Conservation (phyloP, 305 asterid species). For the Lippia alba region DNA sequence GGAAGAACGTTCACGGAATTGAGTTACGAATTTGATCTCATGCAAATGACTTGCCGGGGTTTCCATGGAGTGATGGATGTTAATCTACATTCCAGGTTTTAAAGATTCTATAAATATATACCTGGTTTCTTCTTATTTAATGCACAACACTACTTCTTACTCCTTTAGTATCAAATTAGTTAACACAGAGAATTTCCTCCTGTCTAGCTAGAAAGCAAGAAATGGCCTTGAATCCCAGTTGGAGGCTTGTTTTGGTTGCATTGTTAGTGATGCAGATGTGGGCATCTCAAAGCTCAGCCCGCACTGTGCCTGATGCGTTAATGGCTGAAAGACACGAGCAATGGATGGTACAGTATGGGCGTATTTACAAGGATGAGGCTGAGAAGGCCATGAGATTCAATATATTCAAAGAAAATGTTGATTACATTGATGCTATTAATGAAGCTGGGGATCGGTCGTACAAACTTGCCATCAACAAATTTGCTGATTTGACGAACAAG, state of each 20-base stretch:
- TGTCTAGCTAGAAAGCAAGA: background rate
- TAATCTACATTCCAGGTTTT: background rate
- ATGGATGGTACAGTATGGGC: slow-evolving; percentile 47
- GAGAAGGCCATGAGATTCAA: slow-evolving; percentile 41
- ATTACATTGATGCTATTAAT: slow-evolving; percentile 45
- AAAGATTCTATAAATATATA: slow-evolving; percentile 28
- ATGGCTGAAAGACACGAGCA: slow-evolving; percentile 38
- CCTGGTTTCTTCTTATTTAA: background rate
- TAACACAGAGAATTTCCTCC: background rate
- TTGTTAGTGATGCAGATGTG: slow-evolving; percentile 25
- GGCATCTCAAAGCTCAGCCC: slow-evolving; percentile 32
- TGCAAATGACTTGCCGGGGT: slow-evolving; percentile 27
- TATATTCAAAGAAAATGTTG: slow-evolving; percentile 44
- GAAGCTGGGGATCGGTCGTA: slow-evolving; percentile 35
- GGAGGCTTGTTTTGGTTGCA: slow-evolving; percentile 31
- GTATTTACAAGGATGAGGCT: slow-evolving; percentile 43
- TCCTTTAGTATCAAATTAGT: background rate
- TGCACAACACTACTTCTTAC: background rate
- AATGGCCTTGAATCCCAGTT: slow-evolving; percentile 28
- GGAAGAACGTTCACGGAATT: slow-evolving; percentile 16
- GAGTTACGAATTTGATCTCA: slow-evolving; percentile 1
- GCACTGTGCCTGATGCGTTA: slow-evolving; percentile 30
- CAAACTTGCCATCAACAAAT: slow-evolving; percentile 46
- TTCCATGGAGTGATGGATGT: slow-evolving; percentile 12
- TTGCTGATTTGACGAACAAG: slow-evolving; percentile 45